Base-by-base conservation (phyloP, 2,329 filamentous ascomycete species). In the Lojkania enalia region DNA sequence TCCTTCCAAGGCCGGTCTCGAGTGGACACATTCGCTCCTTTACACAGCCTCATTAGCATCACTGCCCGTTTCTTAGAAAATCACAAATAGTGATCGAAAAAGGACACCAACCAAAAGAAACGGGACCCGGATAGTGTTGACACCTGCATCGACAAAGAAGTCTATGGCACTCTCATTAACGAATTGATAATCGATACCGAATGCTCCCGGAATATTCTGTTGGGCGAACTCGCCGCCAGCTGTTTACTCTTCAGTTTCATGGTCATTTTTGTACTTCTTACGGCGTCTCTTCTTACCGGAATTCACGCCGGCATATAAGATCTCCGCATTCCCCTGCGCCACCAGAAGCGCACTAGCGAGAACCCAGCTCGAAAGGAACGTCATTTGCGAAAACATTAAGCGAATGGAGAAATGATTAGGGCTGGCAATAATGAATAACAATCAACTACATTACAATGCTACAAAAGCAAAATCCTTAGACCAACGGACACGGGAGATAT, bases 181-280 rank as follows among this genome's bases (percentile, higher is more conserved):
- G 58, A 79, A 79, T 5, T 70, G 57, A 57, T 79, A 79, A 44
- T 79, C 77, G 3, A 71, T 68, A 5, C 76, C 76, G 45, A 79
- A 78, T 1, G 62, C 60, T 0, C 77, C 77, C 0, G 77, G 77
- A n/a, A 80, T 63, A 19, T 52, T 57, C 30, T 51, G 45, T 36
- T 54, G 54, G 15, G 48, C 55, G 27, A 60, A 58, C 19, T 60
- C 55, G 14, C 57, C 55, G n/a, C 55, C 54, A 29, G 57, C 57
- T 57, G 19, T 38, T 15, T 11, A 2, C 9, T 13, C 35, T 32
- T 54, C 35, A 53, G 29, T 11, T 27, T 6, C 18, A 3, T 12
- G 20, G 9, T 33, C 30, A 9, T 16, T 3, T 27, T 31, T 19
- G 9, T 25, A 9, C 11, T 29, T 4, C 15, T 21, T 11, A n/a